These are phyloP conservation scores for Alternaria arbusti DNA, from an alignment of 2,329 filamentous ascomycete genomes.

Conservation along the genomic window DNA sequence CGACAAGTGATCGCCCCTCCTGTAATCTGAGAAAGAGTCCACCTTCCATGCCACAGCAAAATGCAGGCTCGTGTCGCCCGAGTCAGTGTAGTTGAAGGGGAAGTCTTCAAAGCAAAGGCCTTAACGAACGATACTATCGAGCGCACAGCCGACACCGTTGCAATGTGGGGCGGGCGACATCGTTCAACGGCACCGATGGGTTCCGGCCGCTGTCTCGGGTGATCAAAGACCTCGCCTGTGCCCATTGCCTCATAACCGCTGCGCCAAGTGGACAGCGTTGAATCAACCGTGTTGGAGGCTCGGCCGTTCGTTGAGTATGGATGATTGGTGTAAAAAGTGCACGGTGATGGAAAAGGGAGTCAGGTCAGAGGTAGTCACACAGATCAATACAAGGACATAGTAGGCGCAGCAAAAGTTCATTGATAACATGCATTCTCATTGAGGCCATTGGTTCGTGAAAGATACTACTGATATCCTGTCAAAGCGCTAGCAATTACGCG, in stretches of 20 bases:
- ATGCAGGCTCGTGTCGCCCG: not conserved
- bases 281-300: not conserved
- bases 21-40: not conserved
- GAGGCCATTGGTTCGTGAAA: conserved; percentile 3
- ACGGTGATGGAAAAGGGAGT: not conserved
- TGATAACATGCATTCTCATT: conserved; percentile 19
- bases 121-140: not conserved
- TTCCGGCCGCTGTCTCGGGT: not conserved
- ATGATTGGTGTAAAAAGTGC: not conserved
- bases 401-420: not conserved
- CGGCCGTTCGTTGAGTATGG: not conserved
- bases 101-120: not conserved
- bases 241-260: not conserved
- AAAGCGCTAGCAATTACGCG: conserved; percentile 19
- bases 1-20: conserved; percentile 16
- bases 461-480: conserved; percentile 9
- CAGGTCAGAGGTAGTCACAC: not conserved
- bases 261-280: not conserved
- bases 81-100: not conserved
- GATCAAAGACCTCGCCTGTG: not conserved
- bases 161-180: not conserved
- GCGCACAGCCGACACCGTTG: not conserved
- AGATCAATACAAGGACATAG: not conserved
- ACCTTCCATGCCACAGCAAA: not conserved
- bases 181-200: not conserved